Conservation (phyloP, 2,329 filamentous ascomycete species). For the Cytospora piceicola region DNA sequence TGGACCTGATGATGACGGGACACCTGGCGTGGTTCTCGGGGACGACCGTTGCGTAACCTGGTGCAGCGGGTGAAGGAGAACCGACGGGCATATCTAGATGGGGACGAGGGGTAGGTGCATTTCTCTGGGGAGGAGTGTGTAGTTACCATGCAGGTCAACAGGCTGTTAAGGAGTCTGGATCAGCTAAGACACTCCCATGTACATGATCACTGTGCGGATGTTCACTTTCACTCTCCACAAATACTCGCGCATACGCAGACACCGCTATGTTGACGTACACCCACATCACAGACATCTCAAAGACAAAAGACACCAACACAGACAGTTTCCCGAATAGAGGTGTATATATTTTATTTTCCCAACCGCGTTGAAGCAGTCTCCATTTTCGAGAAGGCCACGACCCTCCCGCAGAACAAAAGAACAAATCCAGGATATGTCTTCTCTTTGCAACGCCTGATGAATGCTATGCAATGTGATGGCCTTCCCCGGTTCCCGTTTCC, state of each 20-base stretch:
- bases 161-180: too few relatives aligned
- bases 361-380: conserved; percentile 48
- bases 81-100: conserved; percentile 31
- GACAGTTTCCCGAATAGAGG: neutral
- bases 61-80: conserved; percentile 32
- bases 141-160: neutral
- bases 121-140: conserved; percentile 18
- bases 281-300: neutral
- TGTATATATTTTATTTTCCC: conserved; percentile 10
- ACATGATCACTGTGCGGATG: neutral
- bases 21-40: conserved; percentile 36
- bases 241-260: neutral
- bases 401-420: conserved; percentile 36
- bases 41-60: conserved; percentile 33
- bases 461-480: conserved; percentile 37
- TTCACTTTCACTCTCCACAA: neutral
- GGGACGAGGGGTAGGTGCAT: conserved; percentile 18
- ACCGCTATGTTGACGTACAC: neutral
- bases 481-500: conserved; percentile 32
- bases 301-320: neutral
- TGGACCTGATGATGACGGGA: conserved; percentile 35
- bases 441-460: conserved; percentile 41
- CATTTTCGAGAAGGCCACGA: conserved; percentile 37
- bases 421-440: conserved; percentile 32
- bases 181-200: neutral